Evolutionary conservation across 2,329 filamentous ascomycete genomes (phyloP), one percentile per base, ranked within the genome.

Genomic region (Seiridium unicorne): DNA sequence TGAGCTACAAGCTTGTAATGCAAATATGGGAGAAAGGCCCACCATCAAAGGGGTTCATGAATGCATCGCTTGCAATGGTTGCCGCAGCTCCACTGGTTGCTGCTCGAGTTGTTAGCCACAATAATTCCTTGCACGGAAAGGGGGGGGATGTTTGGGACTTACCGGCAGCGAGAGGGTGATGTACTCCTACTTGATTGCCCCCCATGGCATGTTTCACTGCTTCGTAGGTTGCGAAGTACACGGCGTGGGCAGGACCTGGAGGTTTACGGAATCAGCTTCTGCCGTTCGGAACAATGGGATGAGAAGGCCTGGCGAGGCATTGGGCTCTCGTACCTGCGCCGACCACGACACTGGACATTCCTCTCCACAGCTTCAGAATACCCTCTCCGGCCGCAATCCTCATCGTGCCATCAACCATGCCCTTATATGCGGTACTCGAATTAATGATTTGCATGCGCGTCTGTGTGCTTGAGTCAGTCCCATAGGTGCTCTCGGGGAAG

Each of bases 11-110:
- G n/a, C 34, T 6, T 26, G 42, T 10, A 32, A 9, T n/a, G 26
- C 5, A 35, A 32, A 40, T 8, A 10, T 11, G 11, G 18, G 38
- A 42, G 6, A n/a, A 13, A 9, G 36, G 73, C 86, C 70, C 84
- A 97, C 93, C 93, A 79, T 99, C 95, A 74, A 99, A 99, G 31
- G 95, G 95, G 73, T 98, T 99, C 95, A 99, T 99, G 66, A 99
- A 87, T 58, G 95, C 95, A 81, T 99, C 95, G 74, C 93, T 97
- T 42, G 94, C 92, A 74, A 98, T 97, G 6, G 95, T 98, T 65
- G 95, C 95, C 69, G 91, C 91, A 62, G 95, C 94, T 77, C 95
- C 95, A 73, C 93, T 97, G 64, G 92, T 89, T 63, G 92, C 95
- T 97, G 73, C 47, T 60, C 13, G 7, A 35, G 10, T 36, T 6